Evolutionary conservation across 192 early-diverging fungal genomes (phyloP), one percentile per base, ranked within the genome.

Genomic region (Coemansia asiatica): DNA sequence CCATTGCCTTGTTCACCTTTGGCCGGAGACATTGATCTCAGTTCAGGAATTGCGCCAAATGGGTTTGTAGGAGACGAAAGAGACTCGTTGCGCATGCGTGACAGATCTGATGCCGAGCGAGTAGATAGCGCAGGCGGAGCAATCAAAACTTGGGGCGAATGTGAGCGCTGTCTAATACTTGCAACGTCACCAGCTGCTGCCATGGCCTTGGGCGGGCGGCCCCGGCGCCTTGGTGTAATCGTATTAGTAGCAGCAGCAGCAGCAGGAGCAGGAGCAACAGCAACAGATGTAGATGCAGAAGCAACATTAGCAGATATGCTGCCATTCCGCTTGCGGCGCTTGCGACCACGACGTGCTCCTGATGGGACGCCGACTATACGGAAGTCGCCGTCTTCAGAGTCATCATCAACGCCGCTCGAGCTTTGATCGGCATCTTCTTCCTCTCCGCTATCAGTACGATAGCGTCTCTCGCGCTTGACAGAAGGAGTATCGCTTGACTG

Each of bases 121-220:
- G 53, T 55, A 21, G 53, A 55, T 13, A 55, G 27, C 16, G 53
- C 53, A 4, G 53, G 53, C 4, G 53, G 53, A 7, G 53, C 6
- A 26, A 55, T 4, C 53, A 28, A 4, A 21, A 16, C 15, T 13
- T 44, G 40, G 10, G 40, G 40, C 40, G 40, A 44, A 5, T 44
- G 40, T 2, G 40, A 44, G 40, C 40, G 40, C 8, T 16, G 40
- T 13, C 15, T 44, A 13, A 13, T 13, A 13, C 15, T 44, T 44
- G 40, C 40, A 3, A 12, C 10, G 40, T 13, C 15, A 8, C 6
- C 12, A 5, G 40, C 40, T 2, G 15, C 12, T 16, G 12, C 40
- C 50, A 47, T 66, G 10, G 12, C 40, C 50, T 54, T 66, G 10
- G 67, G 60, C 59, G 56, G 73, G 1, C 63, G 63, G 6, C 58